Evolutionary conservation across 2,329 filamentous ascomycete species (phyloP).

Genomic region (Aspergillus caelatus): DNA sequence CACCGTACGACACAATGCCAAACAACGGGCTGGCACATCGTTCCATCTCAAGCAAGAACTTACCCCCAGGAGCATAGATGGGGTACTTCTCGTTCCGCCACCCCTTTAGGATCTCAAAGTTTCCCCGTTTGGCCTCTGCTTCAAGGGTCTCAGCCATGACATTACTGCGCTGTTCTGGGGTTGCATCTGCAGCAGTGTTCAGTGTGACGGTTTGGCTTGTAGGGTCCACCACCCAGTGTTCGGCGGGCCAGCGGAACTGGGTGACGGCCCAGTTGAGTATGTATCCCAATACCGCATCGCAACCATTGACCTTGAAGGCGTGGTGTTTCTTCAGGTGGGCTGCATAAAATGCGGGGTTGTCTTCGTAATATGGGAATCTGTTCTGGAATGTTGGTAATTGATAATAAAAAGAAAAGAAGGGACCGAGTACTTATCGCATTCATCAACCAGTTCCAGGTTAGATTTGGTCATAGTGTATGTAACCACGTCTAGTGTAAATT

Average conservation of each 20-base stretch:
- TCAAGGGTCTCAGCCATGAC: conserved; percentile 60
- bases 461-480: conserved; percentile 39
- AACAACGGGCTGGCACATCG: conserved; percentile 74
- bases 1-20: conserved; percentile 75
- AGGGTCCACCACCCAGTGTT: conserved; percentile 63
- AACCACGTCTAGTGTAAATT: not conserved
- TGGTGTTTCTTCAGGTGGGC: conserved; percentile 59
- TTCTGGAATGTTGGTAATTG: conserved; percentile 16
- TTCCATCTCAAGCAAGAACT: conserved; percentile 73
- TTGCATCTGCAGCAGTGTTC: conserved; percentile 55
- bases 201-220: conserved; percentile 65
- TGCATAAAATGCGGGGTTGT: conserved; percentile 59
- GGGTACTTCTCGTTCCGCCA: conserved; percentile 84
- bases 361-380: conserved; percentile 77
- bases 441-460: conserved; percentile 58
- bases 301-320: conserved; percentile 68
- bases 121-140: conserved; percentile 69
- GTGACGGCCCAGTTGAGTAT: conserved; percentile 53
- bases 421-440: conserved; percentile 56
- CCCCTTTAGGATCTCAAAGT: conserved; percentile 73
- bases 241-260: conserved; percentile 53
- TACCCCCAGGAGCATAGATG: conserved; percentile 65
- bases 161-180: conserved; percentile 65
- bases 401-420: not conserved
- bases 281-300: conserved; percentile 65